Base-by-base conservation (phyloP, 257 asterid species). In the Plectranthus barbatus region DNA sequence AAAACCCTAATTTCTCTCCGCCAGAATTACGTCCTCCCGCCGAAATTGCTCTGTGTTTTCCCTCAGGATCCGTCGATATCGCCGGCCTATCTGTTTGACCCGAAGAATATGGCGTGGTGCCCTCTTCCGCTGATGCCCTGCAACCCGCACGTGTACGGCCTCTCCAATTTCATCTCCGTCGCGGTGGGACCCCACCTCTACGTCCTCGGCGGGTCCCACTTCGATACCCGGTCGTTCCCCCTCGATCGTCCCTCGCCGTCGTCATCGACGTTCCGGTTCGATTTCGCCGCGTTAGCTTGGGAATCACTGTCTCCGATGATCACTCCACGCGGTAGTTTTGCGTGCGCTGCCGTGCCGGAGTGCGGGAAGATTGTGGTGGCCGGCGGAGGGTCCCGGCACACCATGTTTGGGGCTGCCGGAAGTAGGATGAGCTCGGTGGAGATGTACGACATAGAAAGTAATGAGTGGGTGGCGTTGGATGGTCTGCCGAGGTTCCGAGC, bases 401-500 rank as follows among this genome's bases (percentile, higher is more conserved):
- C 84, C 4, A 73, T 86, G 95, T 89, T 83, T 72, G 96, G 92
- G 50, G 98, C 96, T 0, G 97, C 95, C 0, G 97, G 99, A 24
- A 89, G 93, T 77, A 76, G 94, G 80, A 84, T 89, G 93, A 84
- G 85, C 24, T 89, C 97, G 12, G 98, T 80, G 72, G 98, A 92
- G 84, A 82, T 92, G 92, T 92, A 92, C 72, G 97, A 92, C 70
- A 77, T 85, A n/a, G 80, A 56, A 46, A 86, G 62, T 75, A 84
- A 86, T 56, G 95, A 88, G 83, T 92, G 98, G 97, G 82, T 81
- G 56, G 75, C 83, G 0, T 70, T 92, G 86, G 97, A 89, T 61
- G 93, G 95, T 13, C 61, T 92, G 81, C 98, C 98, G 1, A 82
- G 93, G 85, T 86, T 86, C 79, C 79, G 98, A 36, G 97, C 98